Base-by-base conservation (phyloP, 805 yeast species). In the Torulaspora indica region DNA sequence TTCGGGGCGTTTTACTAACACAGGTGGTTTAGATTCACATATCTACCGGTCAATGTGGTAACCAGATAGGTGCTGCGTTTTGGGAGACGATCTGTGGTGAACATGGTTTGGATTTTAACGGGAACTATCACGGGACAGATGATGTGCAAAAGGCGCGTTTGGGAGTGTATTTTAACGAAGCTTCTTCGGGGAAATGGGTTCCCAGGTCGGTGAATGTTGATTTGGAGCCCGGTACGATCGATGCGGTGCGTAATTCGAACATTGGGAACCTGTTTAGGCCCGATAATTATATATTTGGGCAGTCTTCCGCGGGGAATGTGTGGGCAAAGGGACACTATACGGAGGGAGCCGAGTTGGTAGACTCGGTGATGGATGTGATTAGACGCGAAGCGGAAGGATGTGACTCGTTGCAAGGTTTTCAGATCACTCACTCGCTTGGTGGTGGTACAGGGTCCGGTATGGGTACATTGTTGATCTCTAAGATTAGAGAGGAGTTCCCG, bases 11-110 rank as follows among this genome's bases (percentile, higher is more conserved):
- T 35, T 45, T 45, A 45, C 49, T 45, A 45, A 45, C 49, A 33
- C n/a, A 14, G 18, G 17, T 13, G 30, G 25, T 38, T 18, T 34
- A 47, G 51, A 87, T 90, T 69, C 97, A 90, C 71, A 78, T 90
- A 69, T 90, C 97, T 47, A 84, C 96, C 46, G 98, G 98, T 70
- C 98, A 90, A 75, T 89, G 97, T 80, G 96, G 97, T 81, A 90
- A 90, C 79, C 98, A 90, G 74, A 88, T 90, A 57, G 95, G 95
- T 73, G 90, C 95, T 54, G 95, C 95, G 48, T 86, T 86, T 64
- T 86, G 95, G 95, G 90, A 86, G 71, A 85, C 91, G 36, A 85
- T 85, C 58, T 85, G 93, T 72, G 86, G 85, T 48, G 95, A 85
- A 66, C 95, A 85, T 59, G 93, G 91, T 38, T 74, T 85, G 57